A percentile compares a stretch with the other conserved stretches of the same genome.
These are phyloP conservation scores for Tolypocladium sp. DNA, from an alignment of 2,329 filamentous ascomycete genomes.

Conservation along the genomic window DNA sequence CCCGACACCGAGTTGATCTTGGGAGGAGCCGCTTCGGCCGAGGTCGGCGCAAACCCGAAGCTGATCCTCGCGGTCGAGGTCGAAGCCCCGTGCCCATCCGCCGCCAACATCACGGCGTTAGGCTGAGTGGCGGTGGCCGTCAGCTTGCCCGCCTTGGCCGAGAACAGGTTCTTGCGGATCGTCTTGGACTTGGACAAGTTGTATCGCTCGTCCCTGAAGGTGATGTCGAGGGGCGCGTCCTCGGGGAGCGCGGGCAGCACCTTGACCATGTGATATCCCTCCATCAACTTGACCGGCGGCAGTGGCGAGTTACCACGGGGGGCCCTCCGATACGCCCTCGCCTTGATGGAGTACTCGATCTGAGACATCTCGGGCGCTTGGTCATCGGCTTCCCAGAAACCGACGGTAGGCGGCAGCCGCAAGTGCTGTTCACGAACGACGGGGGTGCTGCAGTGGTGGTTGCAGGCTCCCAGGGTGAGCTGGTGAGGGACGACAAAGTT, in stretches of 20 bases:
- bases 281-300: conserved; percentile 22
- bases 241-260: conserved; percentile 42
- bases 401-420: conserved; percentile 42
- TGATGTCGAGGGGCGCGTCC: conserved; percentile 41
- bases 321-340: conserved; percentile 24
- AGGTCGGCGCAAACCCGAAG: conserved; percentile 37
- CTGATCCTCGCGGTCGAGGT: conserved; percentile 33
- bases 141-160: conserved; percentile 39
- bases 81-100: conserved; percentile 35
- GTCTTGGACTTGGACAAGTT: conserved; percentile 40
- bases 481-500: conserved; percentile 50
- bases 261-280: conserved; percentile 35
- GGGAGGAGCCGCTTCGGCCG: conserved; percentile 33
- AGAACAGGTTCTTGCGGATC: conserved; percentile 42
- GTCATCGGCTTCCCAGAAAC: conserved; percentile 44
- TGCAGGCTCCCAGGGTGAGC: conserved; percentile 47
- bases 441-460: conserved; percentile 34
- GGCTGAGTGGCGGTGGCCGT: conserved; percentile 37
- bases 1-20: conserved; percentile 37
- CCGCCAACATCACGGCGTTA: conserved; percentile 37
- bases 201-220: conserved; percentile 38
- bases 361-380: conserved; percentile 44
- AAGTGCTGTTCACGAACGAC: conserved; percentile 42
- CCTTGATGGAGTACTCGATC: conserved; percentile 44
- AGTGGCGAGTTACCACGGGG: not conserved